phyloP scores from a whole-genome alignment of 768 basidiomycete species.

The Kwoniella sp. region DNA sequence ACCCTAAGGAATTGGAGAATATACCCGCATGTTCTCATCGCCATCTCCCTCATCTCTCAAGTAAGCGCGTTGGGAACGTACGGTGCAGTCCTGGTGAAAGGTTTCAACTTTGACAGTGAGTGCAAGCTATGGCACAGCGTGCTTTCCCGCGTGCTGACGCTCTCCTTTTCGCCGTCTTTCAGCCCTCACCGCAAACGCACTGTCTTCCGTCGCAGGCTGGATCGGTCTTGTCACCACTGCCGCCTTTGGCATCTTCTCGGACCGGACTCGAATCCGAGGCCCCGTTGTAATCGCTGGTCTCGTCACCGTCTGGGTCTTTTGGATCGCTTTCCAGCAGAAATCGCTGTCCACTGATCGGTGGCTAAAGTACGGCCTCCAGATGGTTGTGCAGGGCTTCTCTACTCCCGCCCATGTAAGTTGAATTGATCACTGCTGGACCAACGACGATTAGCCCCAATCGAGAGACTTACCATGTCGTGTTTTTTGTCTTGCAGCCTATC shows the following conservation, averaged over 20 bases:
- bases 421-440: neutral
- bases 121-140: neutral
- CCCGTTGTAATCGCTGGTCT: conserved; percentile 34
- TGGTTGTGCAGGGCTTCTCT: conserved; percentile 27
- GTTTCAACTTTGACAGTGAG: conserved; percentile 43
- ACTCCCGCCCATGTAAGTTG: conserved; percentile 31
- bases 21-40: conserved; percentile 35
- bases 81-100: conserved; percentile 30
- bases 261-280: conserved; percentile 37
- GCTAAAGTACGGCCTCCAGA: conserved; percentile 35
- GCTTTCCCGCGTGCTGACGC: neutral
- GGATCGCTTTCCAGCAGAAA: conserved; percentile 41
- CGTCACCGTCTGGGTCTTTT: conserved; percentile 30
- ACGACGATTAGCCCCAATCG: too few relatives aligned
- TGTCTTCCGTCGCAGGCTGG: conserved; percentile 48
- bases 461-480: conserved; percentile 30
- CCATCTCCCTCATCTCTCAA: conserved; percentile 26
- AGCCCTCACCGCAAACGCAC: conserved; percentile 47
- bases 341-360: conserved; percentile 31
- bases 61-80: conserved; percentile 35
- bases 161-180: neutral
- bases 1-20: conserved; percentile 35
- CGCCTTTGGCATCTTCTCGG: conserved; percentile 32
- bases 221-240: conserved; percentile 33
- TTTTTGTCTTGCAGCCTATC: conserved; percentile 29